These are phyloP conservation scores for Diplotaxis tenuifolia DNA, from an alignment of 345 rosid genomes.

Conservation along the genomic window DNA sequence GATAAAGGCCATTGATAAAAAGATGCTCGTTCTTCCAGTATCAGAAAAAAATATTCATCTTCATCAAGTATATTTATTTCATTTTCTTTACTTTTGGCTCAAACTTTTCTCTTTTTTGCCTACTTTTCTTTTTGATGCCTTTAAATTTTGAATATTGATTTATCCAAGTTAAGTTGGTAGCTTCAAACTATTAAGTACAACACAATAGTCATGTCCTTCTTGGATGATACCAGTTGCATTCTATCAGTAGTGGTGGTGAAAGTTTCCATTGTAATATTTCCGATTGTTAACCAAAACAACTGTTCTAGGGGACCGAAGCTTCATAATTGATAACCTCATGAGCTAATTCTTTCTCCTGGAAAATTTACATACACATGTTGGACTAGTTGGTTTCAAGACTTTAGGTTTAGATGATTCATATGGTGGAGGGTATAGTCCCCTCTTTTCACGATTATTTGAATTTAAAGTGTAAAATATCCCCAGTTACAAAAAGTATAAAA, in stretches of 20 bases:
- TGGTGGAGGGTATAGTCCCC: neutral
- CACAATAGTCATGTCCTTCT: neutral
- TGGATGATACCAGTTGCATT: neutral
- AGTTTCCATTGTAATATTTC: neutral
- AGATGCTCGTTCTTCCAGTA: slow-evolving; percentile 7
- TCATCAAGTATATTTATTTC: neutral
- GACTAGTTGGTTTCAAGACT: neutral
- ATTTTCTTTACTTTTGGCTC: slow-evolving; percentile 29
- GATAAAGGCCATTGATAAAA: slow-evolving; percentile 25
- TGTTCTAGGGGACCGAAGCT: neutral
- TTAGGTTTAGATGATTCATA: neutral
- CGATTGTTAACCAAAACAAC: neutral
- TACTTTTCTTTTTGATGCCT: slow-evolving; percentile 25
- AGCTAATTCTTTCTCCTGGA: neutral
- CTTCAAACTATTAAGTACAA: neutral
- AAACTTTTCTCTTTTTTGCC: slow-evolving; percentile 21
- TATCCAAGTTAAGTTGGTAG: slow-evolving; percentile 28
- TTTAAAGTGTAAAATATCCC: no score
- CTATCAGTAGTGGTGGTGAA: neutral
- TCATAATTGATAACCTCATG: neutral
- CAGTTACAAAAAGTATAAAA: no score
- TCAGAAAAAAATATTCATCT: slow-evolving; percentile 9
- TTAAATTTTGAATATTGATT: slow-evolving; percentile 26
- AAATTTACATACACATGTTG: neutral
- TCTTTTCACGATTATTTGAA: neutral